Percentiles rank a stretch among this genome's conserved stretches.
Conservation (phyloP, 1,139 yeast genomes). For the Protomyces lactucae-debilis region DNA sequence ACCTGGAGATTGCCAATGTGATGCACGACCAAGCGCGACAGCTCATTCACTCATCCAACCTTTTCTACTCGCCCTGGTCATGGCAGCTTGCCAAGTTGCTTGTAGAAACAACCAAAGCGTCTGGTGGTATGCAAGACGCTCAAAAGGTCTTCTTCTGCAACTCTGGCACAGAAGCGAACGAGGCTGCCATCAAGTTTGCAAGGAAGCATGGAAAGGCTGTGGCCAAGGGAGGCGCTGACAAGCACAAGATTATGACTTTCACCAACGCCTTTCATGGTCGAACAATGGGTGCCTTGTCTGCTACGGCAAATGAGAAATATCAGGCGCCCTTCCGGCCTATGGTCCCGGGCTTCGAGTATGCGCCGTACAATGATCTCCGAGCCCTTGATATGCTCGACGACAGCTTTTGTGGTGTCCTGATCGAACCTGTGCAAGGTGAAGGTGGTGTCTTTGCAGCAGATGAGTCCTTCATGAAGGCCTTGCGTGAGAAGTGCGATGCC, state of each 20-base stretch:
- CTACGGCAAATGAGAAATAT: slow-evolving; percentile 87
- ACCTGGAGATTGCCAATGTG: slow-evolving; percentile 66
- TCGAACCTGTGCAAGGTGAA: slow-evolving; percentile 97
- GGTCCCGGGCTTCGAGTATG: slow-evolving; percentile 70
- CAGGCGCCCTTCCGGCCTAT: slow-evolving; percentile 86
- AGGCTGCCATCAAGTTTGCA: slow-evolving; percentile 94
- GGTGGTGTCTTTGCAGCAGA: slow-evolving; percentile 80
- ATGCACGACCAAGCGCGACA: slow-evolving; percentile 65
- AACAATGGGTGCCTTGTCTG: slow-evolving; percentile 85
- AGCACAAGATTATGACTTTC: slow-evolving; percentile 77
- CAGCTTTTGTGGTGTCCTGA: slow-evolving; percentile 83
- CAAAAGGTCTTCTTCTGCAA: slow-evolving; percentile 81
- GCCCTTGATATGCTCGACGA: slow-evolving; percentile 56
- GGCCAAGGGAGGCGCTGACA: slow-evolving; percentile 43
- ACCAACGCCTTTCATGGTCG: slow-evolving; percentile 90
- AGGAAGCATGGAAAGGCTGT: slow-evolving; percentile 69
- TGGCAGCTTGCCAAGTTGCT: slow-evolving; percentile 70
- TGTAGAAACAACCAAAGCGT: slow-evolving; percentile 59
- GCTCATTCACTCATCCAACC: slow-evolving; percentile 76
- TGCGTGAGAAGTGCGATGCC: slow-evolving; percentile 64
- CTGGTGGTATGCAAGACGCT: slow-evolving; percentile 47
- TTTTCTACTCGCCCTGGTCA: slow-evolving; percentile 79
- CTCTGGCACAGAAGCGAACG: slow-evolving; percentile 96
- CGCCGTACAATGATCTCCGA: slow-evolving; percentile 53
- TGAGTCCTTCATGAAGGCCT: slow-evolving; percentile 56